These are phyloP conservation scores for Lagenaria siceraria DNA, from an alignment of 306 rosid genomes.

Conservation along the genomic window DNA sequence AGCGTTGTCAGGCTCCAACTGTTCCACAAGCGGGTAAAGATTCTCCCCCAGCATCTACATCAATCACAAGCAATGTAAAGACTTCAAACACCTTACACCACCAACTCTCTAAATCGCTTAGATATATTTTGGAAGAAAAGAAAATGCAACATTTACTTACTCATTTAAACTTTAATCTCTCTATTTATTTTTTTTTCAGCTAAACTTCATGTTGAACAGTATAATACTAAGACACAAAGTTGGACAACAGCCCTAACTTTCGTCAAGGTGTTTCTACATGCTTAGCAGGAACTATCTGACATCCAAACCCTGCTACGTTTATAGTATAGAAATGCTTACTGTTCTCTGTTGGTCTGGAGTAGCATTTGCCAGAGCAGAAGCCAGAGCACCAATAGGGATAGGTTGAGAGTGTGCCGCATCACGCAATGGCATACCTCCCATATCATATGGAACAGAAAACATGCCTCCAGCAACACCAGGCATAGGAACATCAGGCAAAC, in stretches of 20 bases:
- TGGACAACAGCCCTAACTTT: neutral
- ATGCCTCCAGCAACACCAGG: conserved; percentile 29
- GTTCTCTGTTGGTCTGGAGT: conserved; percentile 29
- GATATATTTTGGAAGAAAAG: neutral
- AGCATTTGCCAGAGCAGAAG: conserved; percentile 23
- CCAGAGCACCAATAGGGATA: conserved; percentile 21
- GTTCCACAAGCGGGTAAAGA: conserved; percentile 29
- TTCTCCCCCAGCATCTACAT: conserved; percentile 25
- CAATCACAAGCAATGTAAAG: neutral
- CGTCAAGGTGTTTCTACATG: neutral
- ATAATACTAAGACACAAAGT: neutral
- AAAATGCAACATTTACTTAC: neutral
- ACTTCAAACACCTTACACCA: neutral
- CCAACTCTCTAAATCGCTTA: neutral
- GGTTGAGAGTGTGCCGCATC: conserved; percentile 22
- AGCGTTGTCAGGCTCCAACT: conserved; percentile 21
- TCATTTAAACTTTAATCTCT: neutral
- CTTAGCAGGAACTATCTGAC: neutral
- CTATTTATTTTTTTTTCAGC: too few species aligned
- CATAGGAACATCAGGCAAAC: conserved; percentile 17
- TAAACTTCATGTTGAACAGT: neutral
- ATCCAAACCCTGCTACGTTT: neutral
- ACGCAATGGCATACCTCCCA: conserved; percentile 24
- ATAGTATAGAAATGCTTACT: neutral
- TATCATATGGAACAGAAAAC: conserved; percentile 24